These are phyloP conservation scores for Serpula lacrymans DNA, from an alignment of 768 basidiomycete genomes.

Conservation along the genomic window DNA sequence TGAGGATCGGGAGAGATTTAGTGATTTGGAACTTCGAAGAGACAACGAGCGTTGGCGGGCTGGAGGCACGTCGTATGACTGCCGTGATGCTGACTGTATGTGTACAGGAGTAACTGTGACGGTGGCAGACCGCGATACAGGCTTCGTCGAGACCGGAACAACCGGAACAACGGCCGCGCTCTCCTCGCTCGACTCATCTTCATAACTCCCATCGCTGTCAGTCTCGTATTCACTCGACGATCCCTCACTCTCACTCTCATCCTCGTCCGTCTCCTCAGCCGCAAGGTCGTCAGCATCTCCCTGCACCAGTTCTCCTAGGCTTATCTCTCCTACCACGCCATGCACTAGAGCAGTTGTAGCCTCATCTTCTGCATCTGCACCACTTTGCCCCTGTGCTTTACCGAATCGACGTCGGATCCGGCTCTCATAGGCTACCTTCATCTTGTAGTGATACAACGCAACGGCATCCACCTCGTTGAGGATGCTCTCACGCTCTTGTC, in stretches of 20 bases:
- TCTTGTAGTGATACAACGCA: constrained; percentile 88
- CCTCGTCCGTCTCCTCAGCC: constrained; percentile 62
- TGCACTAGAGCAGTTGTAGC: constrained; percentile 78
- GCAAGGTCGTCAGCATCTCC: constrained; percentile 81
- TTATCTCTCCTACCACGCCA: constrained; percentile 76
- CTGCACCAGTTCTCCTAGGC: constrained; percentile 73
- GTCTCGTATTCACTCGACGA: constrained; percentile 36
- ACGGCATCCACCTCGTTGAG: constrained; percentile 86
- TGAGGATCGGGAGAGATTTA: constrained; percentile 26
- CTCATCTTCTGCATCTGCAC: constrained; percentile 74
- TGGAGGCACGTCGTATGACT: constrained; percentile 3
- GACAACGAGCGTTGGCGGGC: constrained; percentile 37
- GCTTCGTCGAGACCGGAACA: no score
- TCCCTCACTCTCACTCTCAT: constrained; percentile 37
- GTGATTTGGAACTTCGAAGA: constrained; percentile 44
- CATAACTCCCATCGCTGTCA: constrained; percentile 12
- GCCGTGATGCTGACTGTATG: constrained; percentile 4
- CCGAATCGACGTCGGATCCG: constrained; percentile 87
- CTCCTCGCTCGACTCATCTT: constrained; percentile 10
- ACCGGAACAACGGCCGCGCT: constrained; percentile 4
- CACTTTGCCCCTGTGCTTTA: constrained; percentile 42
- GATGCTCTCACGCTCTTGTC: constrained; percentile 70
- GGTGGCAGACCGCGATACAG: no score
- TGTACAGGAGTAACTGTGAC: background rate
- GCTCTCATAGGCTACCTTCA: constrained; percentile 90